phyloP scores from a whole-genome alignment of 129 eudicot species.

The sunflower (Helianthus annuus) region HanXRQr2.0-SUNRISE NC_035441.2:178049259-178049758 shows the following conservation, averaged over 20 bases:
- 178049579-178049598: neutral
- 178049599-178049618: neutral
- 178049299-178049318: conserved; percentile 86
- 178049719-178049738: conserved; percentile 85
- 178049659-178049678: conserved; percentile 73
- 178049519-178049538: too few species aligned
- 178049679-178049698: conserved; percentile 81
- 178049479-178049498: neutral
- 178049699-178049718: conserved; percentile 75
- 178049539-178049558: neutral
- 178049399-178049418: conserved; percentile 77
- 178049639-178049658: conserved; percentile 82
- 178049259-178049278: conserved; percentile 3
- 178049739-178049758: conserved; percentile 89
- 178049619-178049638: conserved; percentile 97
- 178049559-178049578: neutral
- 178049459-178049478: neutral
- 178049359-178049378: conserved; percentile 78
- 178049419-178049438: conserved; percentile 57
- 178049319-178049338: conserved; percentile 77
- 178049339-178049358: conserved; percentile 74
- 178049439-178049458: neutral
- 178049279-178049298: conserved; percentile 56
- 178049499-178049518: neutral
- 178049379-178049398: conserved; percentile 68